Evolutionary conservation across 495 filamentous ascomycete genomes (phyloP).

Genomic region (Neurospora sp.): DNA sequence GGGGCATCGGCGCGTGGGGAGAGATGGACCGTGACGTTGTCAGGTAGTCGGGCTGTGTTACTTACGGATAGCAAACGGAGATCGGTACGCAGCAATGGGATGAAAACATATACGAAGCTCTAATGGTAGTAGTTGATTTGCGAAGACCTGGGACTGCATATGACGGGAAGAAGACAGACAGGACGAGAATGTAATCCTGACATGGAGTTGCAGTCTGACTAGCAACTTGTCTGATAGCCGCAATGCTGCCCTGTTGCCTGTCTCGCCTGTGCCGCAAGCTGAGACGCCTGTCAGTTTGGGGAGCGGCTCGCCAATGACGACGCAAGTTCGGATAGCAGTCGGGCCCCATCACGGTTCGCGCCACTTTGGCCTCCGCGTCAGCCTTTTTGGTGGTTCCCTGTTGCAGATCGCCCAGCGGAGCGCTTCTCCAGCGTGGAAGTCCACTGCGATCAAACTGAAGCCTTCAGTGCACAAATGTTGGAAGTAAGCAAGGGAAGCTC

Average conservation of each 20-base stretch:
- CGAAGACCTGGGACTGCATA: not conserved
- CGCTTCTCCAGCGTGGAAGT: not conserved
- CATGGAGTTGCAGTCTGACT: not conserved
- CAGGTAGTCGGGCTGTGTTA: not conserved
- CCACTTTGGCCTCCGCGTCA: not conserved
- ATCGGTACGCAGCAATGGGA: not conserved
- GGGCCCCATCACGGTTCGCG: not conserved
- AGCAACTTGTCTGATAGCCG: not conserved
- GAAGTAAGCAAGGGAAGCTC: not conserved
- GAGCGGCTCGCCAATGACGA: not conserved
- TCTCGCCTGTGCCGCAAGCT: constrained; percentile 12
- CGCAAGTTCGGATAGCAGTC: not conserved
- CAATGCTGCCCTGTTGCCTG: not conserved
- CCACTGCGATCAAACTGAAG: not conserved
- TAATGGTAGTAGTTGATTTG: not conserved
- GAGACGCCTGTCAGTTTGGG: constrained; percentile 6
- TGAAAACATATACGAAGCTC: not conserved
- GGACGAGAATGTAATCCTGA: not conserved
- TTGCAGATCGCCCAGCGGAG: not conserved
- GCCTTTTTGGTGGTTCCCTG: not conserved
- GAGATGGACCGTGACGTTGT: not conserved
- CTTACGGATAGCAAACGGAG: not conserved
- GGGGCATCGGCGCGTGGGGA: not conserved
- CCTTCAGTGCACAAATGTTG: not conserved
- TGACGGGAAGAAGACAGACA: not conserved